A percentile compares a stretch with the other conserved stretches of the same genome.
Conservation (phyloP, 805 yeast species). For the Saccharomycopsis synnaedendra region DNA sequence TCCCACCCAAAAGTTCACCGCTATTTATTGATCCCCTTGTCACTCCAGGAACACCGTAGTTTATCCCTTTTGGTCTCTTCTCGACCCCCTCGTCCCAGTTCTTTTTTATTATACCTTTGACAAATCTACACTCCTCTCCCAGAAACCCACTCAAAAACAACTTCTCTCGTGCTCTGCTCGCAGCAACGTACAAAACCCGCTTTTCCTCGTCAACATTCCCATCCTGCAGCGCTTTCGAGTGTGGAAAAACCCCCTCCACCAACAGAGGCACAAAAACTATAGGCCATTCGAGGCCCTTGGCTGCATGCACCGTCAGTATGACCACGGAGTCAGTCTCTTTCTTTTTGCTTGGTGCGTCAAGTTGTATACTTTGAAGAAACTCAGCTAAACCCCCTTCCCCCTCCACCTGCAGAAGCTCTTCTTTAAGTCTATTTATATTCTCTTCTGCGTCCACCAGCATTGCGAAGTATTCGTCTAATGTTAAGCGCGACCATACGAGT, state of each 20-base stretch:
- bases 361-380: not conserved
- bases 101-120: too few species aligned
- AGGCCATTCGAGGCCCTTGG: constrained; percentile 96
- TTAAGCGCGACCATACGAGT: too few species aligned
- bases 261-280: constrained; percentile 74
- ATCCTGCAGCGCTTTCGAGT: constrained; percentile 31
- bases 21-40: too few species aligned
- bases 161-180: constrained; percentile 60
- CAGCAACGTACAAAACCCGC: constrained; percentile 77
- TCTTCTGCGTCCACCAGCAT: too few species aligned
- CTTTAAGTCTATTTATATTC: not conserved
- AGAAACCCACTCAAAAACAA: constrained; percentile 23
- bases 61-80: too few species aligned
- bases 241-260: constrained; percentile 57
- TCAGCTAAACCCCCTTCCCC: constrained; percentile 1
- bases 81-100: too few species aligned
- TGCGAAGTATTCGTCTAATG: too few species aligned
- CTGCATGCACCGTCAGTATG: constrained; percentile 79
- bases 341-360: not conserved
- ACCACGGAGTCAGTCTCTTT: constrained; percentile 27
- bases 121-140: too few species aligned
- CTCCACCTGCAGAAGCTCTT: constrained; percentile 11
- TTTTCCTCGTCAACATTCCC: constrained; percentile 56
- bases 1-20: too few species aligned
- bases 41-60: too few species aligned